Evolutionary conservation across 352 stramenopile genomes (phyloP), one percentile per base, ranked within the genome.

Genomic region (Globisporangium spinosum): DNA sequence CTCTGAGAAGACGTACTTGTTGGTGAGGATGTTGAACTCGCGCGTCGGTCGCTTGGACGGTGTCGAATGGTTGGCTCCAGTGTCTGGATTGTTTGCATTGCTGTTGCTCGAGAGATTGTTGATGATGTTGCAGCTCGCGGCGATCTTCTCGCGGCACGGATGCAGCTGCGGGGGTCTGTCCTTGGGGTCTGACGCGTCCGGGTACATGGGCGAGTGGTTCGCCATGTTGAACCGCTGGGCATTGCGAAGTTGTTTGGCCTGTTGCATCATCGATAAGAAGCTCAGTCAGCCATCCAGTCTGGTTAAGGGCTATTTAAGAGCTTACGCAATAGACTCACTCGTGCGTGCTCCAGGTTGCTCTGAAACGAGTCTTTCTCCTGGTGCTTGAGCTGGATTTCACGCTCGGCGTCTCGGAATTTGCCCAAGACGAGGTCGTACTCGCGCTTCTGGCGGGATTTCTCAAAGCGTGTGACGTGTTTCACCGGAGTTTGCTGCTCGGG

Each of bases 21-120:
- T 92, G 29, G 77, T 88, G 51, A 92, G 76, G 45, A 92, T 89
- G 65, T 85, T 90, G 67, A 90, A 92, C 35, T 89, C 82, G 5
- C 82, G 82, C 20, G 67, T 74, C 15, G 80, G 70, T 32, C 83
- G 78, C 57, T 65, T 71, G 7, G 72, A 77, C 53, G 72, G 65
- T 35, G 69, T 74, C 34, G 43, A 22, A 65, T 56, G 25, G 22
- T 3, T 47, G 6, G 10, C 29, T 59, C 27, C 34, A 40, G 10
- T 40, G 10, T 32, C 43, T 64, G 22, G 9, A 40, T 29, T 64
- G 53, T 54, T 55, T 9, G 22, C 12, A 53, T 38, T 65, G 29
- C 61, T 67, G 40, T 75, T 23, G n/a, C 8, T 32, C 29, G 75
- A 40, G 49, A 74, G 54, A 68, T 90, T 87, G 43, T 70, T 92